These are phyloP conservation scores for Pichia manshurica DNA, from an alignment of 805 yeast genomes.

Conservation along the genomic window DNA sequence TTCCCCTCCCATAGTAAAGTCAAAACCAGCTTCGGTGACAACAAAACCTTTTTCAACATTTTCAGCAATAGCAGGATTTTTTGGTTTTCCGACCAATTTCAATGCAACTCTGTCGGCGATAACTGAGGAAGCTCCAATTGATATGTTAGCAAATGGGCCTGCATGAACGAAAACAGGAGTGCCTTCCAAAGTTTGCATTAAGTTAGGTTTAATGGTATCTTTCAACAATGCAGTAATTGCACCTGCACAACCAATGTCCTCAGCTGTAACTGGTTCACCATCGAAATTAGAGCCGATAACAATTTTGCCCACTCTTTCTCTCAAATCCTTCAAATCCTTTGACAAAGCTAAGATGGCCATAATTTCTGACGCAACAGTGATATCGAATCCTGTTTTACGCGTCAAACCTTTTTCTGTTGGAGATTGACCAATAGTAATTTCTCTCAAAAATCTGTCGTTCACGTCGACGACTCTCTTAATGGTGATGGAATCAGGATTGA, in stretches of 20 bases:
- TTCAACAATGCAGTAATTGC: constrained; percentile 76
- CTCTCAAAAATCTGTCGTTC: constrained; percentile 75
- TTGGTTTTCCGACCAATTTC: constrained; percentile 59
- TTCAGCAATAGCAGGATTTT: constrained; percentile 33
- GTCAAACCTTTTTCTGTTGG: constrained; percentile 73
- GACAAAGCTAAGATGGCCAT: constrained; percentile 82
- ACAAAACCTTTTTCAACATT: constrained; percentile 53
- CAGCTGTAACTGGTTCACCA: constrained; percentile 75
- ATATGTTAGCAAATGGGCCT: constrained; percentile 84
- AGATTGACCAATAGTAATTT: constrained; percentile 73
- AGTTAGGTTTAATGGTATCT: constrained; percentile 78
- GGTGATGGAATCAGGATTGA: constrained; percentile 74
- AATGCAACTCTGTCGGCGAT: constrained; percentile 79
- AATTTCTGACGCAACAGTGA: constrained; percentile 78
- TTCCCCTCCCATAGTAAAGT: constrained; percentile 90
- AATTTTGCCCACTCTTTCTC: constrained; percentile 68
- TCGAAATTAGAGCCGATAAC: constrained; percentile 64
- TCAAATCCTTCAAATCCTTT: constrained; percentile 62
- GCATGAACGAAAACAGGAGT: constrained; percentile 86
- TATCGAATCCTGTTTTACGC: constrained; percentile 74
- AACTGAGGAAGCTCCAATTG: constrained; percentile 81
- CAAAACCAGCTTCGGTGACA: constrained; percentile 85
- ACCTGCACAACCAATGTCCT: constrained; percentile 82
- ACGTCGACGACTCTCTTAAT: constrained; percentile 83
- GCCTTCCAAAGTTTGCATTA: constrained; percentile 86